phyloP scores from a whole-genome alignment of 768 basidiomycete species.

The Lactarius hengduanensis region DNA sequence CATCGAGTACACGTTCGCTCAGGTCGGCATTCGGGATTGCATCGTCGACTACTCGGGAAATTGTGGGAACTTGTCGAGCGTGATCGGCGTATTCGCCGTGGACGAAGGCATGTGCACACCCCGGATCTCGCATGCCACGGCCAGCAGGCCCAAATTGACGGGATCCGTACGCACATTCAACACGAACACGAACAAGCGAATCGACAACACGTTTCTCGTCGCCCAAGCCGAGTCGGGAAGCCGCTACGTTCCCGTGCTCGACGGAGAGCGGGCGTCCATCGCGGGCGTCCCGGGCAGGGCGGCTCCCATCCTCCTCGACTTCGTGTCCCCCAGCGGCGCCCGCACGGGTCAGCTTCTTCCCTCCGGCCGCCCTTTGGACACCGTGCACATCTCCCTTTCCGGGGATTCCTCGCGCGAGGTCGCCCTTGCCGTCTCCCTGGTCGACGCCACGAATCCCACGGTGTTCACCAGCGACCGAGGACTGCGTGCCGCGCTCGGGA shows the following conservation, averaged over 20 bases:
- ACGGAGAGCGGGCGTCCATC: slow-evolving; percentile 51
- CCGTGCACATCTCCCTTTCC: slow-evolving; percentile 38
- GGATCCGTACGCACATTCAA: slow-evolving; percentile 61
- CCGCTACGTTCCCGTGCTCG: slow-evolving; percentile 39
- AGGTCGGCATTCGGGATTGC: slow-evolving; percentile 53
- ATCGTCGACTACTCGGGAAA: slow-evolving; percentile 69
- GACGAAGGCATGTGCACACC: slow-evolving; percentile 56
- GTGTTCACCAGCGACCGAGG: slow-evolving; percentile 55
- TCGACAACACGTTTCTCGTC: slow-evolving; percentile 71
- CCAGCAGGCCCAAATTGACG: slow-evolving; percentile 9
- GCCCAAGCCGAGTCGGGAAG: slow-evolving; percentile 14
- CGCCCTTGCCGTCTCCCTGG: slow-evolving; percentile 47
- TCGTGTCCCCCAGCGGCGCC: slow-evolving; percentile 63
- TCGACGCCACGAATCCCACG: slow-evolving; percentile 76
- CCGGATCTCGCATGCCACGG: slow-evolving; percentile 17
- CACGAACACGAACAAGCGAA: slow-evolving; percentile 67
- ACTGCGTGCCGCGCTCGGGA: slow-evolving; percentile 41
- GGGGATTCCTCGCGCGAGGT: slow-evolving; percentile 12
- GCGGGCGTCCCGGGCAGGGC: slow-evolving; percentile 69
- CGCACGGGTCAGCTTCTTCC: slow-evolving; percentile 71
- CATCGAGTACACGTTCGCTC: slow-evolving; percentile 69
- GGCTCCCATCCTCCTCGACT: slow-evolving; percentile 64
- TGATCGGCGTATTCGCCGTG: slow-evolving; percentile 71
- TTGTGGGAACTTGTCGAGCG: slow-evolving; percentile 71
- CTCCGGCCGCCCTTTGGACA: slow-evolving; percentile 50